Percentiles rank a stretch among this genome's conserved stretches.
Evolutionary conservation across 169 alveolate species (phyloP).

Genomic region (Plasmodium billcollinsi): DNA sequence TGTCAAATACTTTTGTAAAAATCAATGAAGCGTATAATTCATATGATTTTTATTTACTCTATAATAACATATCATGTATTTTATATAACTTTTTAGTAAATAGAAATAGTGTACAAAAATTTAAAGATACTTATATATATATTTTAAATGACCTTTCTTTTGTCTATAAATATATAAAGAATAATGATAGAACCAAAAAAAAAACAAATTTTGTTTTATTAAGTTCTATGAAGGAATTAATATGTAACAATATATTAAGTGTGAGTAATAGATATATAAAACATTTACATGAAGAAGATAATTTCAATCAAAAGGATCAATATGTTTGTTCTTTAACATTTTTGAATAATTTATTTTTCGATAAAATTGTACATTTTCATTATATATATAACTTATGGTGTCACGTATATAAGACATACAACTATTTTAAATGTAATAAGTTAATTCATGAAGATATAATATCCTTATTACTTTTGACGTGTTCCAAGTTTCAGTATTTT

Average conservation of each 20-base stretch:
- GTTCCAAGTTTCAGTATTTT: slow-evolving; percentile 70
- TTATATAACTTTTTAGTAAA: slow-evolving; percentile 65
- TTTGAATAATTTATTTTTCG: slow-evolving; percentile 62
- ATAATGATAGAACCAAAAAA: slow-evolving; percentile 4
- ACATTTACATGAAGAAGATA: slow-evolving; percentile 43
- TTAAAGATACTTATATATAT: slow-evolving; percentile 50
- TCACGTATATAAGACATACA: slow-evolving; percentile 60
- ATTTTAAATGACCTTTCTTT: slow-evolving; percentile 69
- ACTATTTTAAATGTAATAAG: slow-evolving; percentile 41
- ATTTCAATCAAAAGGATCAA: slow-evolving; percentile 31
- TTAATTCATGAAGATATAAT: slow-evolving; percentile 51
- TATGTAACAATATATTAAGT: slow-evolving; percentile 48
- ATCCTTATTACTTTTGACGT: slow-evolving; percentile 56
- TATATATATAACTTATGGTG: slow-evolving; percentile 40
- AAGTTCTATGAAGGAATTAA: slow-evolving; percentile 20
- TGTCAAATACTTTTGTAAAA: slow-evolving; percentile 69
- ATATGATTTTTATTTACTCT: slow-evolving; percentile 57
- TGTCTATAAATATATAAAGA: slow-evolving; percentile 59
- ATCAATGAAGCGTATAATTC: slow-evolving; percentile 30
- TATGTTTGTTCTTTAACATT: slow-evolving; percentile 63
- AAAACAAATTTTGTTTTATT: not conserved
- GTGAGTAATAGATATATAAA: slow-evolving; percentile 46
- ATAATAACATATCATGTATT: slow-evolving; percentile 63
- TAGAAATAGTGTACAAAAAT: slow-evolving; percentile 25
- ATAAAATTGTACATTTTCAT: slow-evolving; percentile 55